Evolutionary conservation across 1,284 basidiomycete species (phyloP), one percentile per base, ranked within the genome.

Genomic region (Golubevia pallescens): DNA sequence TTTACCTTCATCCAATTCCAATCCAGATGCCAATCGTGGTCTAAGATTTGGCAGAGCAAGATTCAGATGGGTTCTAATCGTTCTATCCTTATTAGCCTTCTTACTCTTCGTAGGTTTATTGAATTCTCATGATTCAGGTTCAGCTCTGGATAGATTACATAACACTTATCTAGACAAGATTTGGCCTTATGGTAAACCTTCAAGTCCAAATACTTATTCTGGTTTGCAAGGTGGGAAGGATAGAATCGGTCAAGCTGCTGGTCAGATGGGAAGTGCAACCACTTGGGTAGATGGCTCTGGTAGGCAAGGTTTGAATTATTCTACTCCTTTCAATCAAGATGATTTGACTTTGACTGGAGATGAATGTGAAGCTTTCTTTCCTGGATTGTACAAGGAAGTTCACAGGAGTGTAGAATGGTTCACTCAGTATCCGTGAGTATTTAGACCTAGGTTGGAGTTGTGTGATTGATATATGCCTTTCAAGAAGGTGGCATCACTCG

Each of bases 291-390:
- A 72, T 23, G 77, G 70, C 1, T 70, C 70, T 13, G 70, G 72
- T 3, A 59, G 75, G 0, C 21, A 58, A 0, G 53, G 69, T 28
- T 64, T 80, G 32, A 48, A 48, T 20, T 81, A 80, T 65, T 63
- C 75, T 51, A 69, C 71, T n/a, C 70, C 71, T 7, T 80, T 81
- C 71, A 80, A 80, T 53, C 75, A 68, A 2, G 79, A 81, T 60
- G 77, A 81, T 53, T 61, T 80, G 32, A 78, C 77, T 2, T 53
- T 81, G 52, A 76, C 77, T 6, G 75, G 78, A 52, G 75, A 78
- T 48, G 75, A 81, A 65, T 81, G 79, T 67, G 77, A 81, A 58
- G 65, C 76, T 19, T 78, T 78, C 65, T 81, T 81, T 67, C 79
- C 77, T 2, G 71, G 71, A 0, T 67, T 81, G 19, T 81, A 69